phyloP scores from a whole-genome alignment of 345 rosid species.

The Rubroshorea leprosula region DNA sequence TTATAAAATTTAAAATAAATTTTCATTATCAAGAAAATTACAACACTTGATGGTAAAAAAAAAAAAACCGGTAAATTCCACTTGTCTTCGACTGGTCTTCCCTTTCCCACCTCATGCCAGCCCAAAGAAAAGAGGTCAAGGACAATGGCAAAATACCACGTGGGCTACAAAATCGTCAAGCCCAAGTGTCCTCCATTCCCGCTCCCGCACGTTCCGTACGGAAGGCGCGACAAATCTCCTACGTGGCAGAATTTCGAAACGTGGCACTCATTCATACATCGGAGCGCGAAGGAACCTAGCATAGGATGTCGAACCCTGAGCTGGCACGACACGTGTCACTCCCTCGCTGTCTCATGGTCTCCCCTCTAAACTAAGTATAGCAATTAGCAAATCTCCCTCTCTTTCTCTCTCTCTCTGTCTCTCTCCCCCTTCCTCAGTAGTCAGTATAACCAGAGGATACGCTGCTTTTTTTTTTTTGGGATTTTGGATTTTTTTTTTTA shows the following conservation, averaged over 20 bases:
- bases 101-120: background rate
- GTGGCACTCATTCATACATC: slow-evolving; percentile 58
- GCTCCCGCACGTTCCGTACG: slow-evolving; percentile 30
- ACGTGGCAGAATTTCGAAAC: slow-evolving; percentile 38
- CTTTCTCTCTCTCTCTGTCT: slow-evolving; percentile 13
- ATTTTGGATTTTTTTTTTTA: slow-evolving; percentile 1
- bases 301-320: slow-evolving; percentile 34
- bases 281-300: slow-evolving; percentile 15
- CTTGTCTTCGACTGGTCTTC: no score
- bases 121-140: background rate
- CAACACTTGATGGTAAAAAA: no score
- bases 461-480: background rate
- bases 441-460: slow-evolving; percentile 12
- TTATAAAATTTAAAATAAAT: no score
- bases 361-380: slow-evolving; percentile 28
- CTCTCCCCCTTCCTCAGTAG: no score
- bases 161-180: background rate
- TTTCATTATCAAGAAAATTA: no score
- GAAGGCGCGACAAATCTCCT: slow-evolving; percentile 22
- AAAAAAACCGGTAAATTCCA: no score
- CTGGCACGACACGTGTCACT: slow-evolving; percentile 62
- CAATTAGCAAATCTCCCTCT: background rate
- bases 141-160: background rate
- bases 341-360: slow-evolving; percentile 31
- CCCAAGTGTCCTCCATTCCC: background rate